These are phyloP conservation scores for Colletotrichum melonis DNA, from an alignment of 2,329 filamentous ascomycete genomes.

Conservation along the genomic window DNA sequence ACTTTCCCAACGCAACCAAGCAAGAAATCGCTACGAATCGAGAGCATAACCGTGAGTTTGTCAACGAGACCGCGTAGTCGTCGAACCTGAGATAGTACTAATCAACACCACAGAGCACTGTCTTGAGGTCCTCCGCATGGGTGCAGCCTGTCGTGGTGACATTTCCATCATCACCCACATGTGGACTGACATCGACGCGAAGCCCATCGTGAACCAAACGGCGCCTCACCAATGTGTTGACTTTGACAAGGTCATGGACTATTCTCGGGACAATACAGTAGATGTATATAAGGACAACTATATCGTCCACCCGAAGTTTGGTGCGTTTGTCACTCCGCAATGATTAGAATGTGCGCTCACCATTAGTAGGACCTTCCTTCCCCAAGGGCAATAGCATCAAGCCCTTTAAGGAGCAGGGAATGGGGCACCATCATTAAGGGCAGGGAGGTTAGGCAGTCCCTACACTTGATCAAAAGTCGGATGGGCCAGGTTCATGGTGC, in stretches of 20 bases:
- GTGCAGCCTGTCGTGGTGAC: constrained; percentile 30
- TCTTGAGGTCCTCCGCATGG: constrained; percentile 32
- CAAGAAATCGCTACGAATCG: constrained; percentile 23
- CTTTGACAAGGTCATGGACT: constrained; percentile 26
- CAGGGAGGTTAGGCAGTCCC: background rate
- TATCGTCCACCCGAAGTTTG: constrained; percentile 34
- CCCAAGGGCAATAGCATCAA: constrained; percentile 33
- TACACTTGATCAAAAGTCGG: background rate
- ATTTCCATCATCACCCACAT: constrained; percentile 35
- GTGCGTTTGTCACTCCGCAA: background rate
- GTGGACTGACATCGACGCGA: constrained; percentile 34
- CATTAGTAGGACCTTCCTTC: constrained; percentile 19
- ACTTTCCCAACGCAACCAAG: constrained; percentile 28
- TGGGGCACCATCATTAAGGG: constrained; percentile 15
- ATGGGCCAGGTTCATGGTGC: background rate
- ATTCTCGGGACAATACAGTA: constrained; percentile 20
- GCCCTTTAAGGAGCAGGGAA: constrained; percentile 29
- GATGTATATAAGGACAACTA: constrained; percentile 33
- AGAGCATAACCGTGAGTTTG: constrained; percentile 26
- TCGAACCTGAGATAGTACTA: background rate
- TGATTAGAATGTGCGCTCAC: background rate
- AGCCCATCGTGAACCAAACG: constrained; percentile 33
- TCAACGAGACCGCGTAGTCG: background rate
- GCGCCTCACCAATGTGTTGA: constrained; percentile 32
- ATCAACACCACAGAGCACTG: constrained; percentile 13